Conservation (phyloP, 2,329 filamentous ascomycete species). For the Nakataea oryzae region DNA sequence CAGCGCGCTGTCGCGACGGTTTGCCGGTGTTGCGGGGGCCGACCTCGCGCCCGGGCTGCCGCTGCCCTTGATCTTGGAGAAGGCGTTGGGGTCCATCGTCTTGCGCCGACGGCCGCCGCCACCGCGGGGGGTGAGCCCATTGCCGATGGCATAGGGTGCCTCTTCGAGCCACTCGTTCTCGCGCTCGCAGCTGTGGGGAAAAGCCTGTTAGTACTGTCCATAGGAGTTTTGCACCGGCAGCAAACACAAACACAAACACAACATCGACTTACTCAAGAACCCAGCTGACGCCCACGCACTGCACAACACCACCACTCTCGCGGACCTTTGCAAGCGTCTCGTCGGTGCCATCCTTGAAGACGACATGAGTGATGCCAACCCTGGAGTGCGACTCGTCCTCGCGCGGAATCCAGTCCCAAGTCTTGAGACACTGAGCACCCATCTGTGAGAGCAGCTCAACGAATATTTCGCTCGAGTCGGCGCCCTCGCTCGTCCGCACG, state of each 20-base stretch:
- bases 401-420: constrained; percentile 61
- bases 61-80: constrained; percentile 28
- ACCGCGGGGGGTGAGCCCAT: constrained; percentile 55
- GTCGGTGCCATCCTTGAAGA: constrained; percentile 80
- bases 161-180: constrained; percentile 72
- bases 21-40: constrained; percentile 33
- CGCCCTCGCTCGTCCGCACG: constrained; percentile 72
- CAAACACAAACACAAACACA: neutral
- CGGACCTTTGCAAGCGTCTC: constrained; percentile 73
- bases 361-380: constrained; percentile 75
- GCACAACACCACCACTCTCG: constrained; percentile 61
- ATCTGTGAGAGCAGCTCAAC: constrained; percentile 65
- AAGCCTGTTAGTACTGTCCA: neutral
- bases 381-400: constrained; percentile 25
- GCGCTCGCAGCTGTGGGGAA: constrained; percentile 52
- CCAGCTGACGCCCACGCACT: constrained; percentile 83
- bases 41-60: constrained; percentile 23
- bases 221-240: neutral
- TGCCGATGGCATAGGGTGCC: constrained; percentile 57
- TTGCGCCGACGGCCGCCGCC: constrained; percentile 58
- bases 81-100: constrained; percentile 67
- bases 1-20: constrained; percentile 39
- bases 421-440: constrained; percentile 69
- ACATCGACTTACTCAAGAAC: constrained; percentile 65
- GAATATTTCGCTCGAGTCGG: constrained; percentile 72